Base-by-base conservation (phyloP, 495 filamentous ascomycete genomes). In the Hyaloscypha variabilis region DNA sequence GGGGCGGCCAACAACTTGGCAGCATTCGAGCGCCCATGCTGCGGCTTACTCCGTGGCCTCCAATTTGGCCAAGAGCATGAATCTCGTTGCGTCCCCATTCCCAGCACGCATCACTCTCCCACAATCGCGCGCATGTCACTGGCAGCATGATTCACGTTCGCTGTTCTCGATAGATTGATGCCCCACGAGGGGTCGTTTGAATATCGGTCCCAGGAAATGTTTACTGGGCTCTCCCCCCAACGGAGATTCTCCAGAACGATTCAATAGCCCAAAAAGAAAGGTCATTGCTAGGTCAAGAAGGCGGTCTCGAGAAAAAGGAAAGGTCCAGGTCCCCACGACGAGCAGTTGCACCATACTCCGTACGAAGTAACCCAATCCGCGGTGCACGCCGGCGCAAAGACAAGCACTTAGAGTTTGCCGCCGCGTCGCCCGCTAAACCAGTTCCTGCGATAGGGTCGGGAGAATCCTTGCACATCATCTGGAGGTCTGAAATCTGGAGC, bases 341-440 rank as follows among this genome's bases (percentile, higher is more conserved):
- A 25, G 26, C 51, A 54, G 13, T 23, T 25, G 51, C 51, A 54
- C 51, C 51, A 24, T 23, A n/a, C n/a, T n/a, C n/a, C n/a, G n/a
- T n/a, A n/a, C n/a, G n/a, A n/a, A n/a, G n/a, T n/a, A 3, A 24
- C 21, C 19, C 21, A 24, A 25, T 24, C 51, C 23, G 23, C 8
- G 19, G 51, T 14, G 23, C 19, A 8, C 51, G 26, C 51, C 21
- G 26, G n/a, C 21, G 8, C 23, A 25, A 24, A 54, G 21, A 8
- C 19, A 54, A 54, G 51, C n/a, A 24, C 51, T 54, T 54, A 54
- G 4, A 54, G 51, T 54, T 54, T 54, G 51, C 51, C 57, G 57
- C 57, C 57, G n/a, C 31, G 21, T 34, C 57, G 39, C 11, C 29
- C 28, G 31, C 26, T 58, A 14, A 29, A 17, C 29, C 23, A 13